Evolutionary conservation across 2,329 filamentous ascomycete genomes (phyloP).

Genomic region (Pseudogymnoascus sp.): DNA sequence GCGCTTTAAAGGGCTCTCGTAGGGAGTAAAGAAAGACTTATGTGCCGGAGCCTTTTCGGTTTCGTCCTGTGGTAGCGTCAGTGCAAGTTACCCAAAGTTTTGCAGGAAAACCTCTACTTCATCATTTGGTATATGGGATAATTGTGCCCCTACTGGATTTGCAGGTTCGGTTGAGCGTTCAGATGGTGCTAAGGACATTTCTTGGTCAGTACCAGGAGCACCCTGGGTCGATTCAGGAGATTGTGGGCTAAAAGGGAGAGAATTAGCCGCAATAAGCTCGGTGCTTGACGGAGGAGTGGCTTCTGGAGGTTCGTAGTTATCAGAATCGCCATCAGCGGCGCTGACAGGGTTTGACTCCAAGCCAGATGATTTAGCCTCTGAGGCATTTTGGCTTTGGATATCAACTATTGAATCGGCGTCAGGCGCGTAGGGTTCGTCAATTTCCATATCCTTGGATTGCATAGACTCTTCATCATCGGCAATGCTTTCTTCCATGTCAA

Average conservation of each 20-base stretch:
- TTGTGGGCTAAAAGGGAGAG: constrained; percentile 37
- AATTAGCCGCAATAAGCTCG: constrained; percentile 19
- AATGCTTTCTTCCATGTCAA: constrained; percentile 13
- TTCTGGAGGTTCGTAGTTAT: constrained; percentile 50
- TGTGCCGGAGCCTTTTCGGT: not conserved
- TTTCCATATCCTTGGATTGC: constrained; percentile 4
- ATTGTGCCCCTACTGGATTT: not conserved
- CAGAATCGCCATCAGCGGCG: constrained; percentile 31
- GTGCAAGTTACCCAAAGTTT: not conserved
- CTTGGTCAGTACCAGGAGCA: not conserved
- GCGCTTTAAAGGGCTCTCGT: constrained; percentile 71
- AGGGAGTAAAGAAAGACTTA: constrained; percentile 45
- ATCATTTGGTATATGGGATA: not conserved
- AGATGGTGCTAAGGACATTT: not conserved
- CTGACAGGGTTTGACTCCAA: constrained; percentile 3
- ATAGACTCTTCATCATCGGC: not conserved
- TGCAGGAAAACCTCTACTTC: constrained; percentile 8
- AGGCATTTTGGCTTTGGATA: not conserved
- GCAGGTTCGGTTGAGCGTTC: not conserved
- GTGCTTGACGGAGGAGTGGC: constrained; percentile 24
- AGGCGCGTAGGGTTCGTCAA: not conserved
- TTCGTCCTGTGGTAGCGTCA: not conserved
- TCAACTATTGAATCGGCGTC: not conserved
- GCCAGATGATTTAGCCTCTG: not conserved
- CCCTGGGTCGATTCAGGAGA: constrained; percentile 25